Conservation (phyloP, 1,284 basidiomycete genomes). For the Heliocybe sulcata region DNA sequence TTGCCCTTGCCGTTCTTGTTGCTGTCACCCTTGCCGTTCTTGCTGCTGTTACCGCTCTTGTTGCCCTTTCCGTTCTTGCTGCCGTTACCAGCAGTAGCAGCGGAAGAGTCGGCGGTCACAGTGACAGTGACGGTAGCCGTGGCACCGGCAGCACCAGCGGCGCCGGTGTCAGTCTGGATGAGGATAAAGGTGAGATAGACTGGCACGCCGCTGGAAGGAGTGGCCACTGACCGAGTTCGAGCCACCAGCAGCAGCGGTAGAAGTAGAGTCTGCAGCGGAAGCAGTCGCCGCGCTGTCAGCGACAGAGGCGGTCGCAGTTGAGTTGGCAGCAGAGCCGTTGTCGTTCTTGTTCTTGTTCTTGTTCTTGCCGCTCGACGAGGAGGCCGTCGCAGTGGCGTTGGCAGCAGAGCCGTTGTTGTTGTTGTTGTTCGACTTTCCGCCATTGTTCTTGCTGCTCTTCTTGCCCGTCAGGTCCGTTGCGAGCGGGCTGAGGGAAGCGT, state of each 20-base stretch:
- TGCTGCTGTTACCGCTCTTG: not conserved
- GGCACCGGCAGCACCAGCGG: not conserved
- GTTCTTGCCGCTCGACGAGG: too few species aligned
- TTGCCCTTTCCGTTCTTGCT: not conserved
- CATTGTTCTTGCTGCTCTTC: too few species aligned
- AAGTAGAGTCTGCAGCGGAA: not conserved
- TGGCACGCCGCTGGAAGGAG: too few species aligned
- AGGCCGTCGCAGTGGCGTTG: too few species aligned
- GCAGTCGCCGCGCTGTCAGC: too few species aligned
- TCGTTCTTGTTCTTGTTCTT: too few species aligned
- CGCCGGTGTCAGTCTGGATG: not conserved
- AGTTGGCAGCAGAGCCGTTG: not conserved
- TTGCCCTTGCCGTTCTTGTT: not conserved
- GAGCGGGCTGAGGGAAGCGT: not conserved
- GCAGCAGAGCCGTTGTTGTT: too few species aligned
- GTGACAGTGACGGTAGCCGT: not conserved
- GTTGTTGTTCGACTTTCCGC: too few species aligned
- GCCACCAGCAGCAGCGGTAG: not conserved
- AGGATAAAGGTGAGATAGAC: not conserved
- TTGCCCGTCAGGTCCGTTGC: not conserved
- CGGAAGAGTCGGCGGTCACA: not conserved
- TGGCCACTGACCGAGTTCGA: not conserved
- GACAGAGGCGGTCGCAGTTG: not conserved
- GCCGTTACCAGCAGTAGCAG: not conserved
- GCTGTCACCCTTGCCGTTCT: too few species aligned